phyloP scores from a whole-genome alignment of 1,139 yeast species.

The Pichia sp. region DNA sequence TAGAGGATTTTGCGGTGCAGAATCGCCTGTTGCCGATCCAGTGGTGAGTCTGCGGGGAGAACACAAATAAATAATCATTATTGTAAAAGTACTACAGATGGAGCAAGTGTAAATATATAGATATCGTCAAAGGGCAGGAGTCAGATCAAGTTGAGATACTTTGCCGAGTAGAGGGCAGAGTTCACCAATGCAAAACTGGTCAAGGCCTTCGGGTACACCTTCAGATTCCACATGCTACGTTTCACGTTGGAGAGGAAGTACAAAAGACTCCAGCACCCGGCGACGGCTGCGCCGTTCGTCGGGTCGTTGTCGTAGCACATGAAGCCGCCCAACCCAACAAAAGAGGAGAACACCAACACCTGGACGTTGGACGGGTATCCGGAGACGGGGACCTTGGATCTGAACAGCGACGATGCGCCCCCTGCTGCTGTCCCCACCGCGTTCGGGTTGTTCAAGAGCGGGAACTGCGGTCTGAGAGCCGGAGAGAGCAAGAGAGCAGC shows the following conservation, averaged over 20 bases:
- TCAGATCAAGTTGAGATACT: slow-evolving; percentile 10
- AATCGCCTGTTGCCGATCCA: slow-evolving; percentile 60
- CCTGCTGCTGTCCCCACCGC: background rate
- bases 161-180: slow-evolving; percentile 61
- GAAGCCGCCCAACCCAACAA: slow-evolving; percentile 75
- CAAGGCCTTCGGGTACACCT: slow-evolving; percentile 58
- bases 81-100: background rate
- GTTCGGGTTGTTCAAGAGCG: background rate
- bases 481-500: slow-evolving; percentile 45
- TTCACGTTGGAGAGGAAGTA: slow-evolving; percentile 74
- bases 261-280: slow-evolving; percentile 80
- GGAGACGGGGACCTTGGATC: slow-evolving; percentile 2
- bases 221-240: slow-evolving; percentile 48
- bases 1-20: slow-evolving; percentile 48
- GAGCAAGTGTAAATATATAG: no score
- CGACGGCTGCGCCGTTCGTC: slow-evolving; percentile 82
- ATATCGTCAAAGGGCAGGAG: background rate
- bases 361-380: slow-evolving; percentile 42
- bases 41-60: slow-evolving; percentile 45
- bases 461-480: slow-evolving; percentile 32
- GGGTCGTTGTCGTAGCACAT: slow-evolving; percentile 78
- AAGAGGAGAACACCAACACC: slow-evolving; percentile 60
- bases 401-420: background rate
- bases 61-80: background rate
- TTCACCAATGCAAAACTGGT: slow-evolving; percentile 59